A percentile compares a stretch with the other conserved stretches of the same genome.
phyloP scores from a whole-genome alignment of 352 stramenopile genomes.

The Globisporangium rhizosaccharum region DNA sequence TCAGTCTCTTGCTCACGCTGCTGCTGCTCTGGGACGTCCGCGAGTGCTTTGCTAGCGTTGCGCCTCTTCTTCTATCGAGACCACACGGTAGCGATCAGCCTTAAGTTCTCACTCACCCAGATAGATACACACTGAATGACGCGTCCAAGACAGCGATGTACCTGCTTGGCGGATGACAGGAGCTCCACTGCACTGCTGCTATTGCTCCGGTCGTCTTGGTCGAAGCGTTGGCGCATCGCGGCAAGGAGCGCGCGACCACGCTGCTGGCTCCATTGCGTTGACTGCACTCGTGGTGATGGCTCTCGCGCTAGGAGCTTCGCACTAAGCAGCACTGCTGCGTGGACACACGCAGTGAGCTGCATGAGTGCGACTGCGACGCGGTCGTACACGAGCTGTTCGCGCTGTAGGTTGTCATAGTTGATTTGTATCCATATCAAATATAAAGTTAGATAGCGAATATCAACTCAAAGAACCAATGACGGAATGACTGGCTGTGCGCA shows the following conservation, averaged over 20 bases:
- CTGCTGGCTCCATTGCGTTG: neutral
- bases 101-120: too few species aligned
- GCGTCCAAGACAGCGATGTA: too few species aligned
- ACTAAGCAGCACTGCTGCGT: conserved; percentile 27
- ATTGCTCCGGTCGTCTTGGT: neutral
- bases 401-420: conserved; percentile 2
- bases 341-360: conserved; percentile 20
- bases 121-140: too few species aligned
- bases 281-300: neutral
- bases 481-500: neutral
- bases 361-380: conserved; percentile 23
- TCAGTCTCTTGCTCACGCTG: neutral
- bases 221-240: conserved; percentile 6
- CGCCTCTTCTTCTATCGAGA: too few species aligned
- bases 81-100: too few species aligned
- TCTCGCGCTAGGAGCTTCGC: conserved; percentile 17
- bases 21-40: too few species aligned
- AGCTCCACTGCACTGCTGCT: neutral
- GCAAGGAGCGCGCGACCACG: conserved; percentile 4
- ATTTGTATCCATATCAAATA: too few species aligned
- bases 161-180: too few species aligned
- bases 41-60: too few species aligned
- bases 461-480: neutral
- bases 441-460: neutral
- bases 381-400: conserved; percentile 32